Evolutionary conservation across 2,329 filamentous ascomycete species (phyloP), one percentile per base, ranked within the genome.

Genomic region (Rhinocladiella mackenziei): DNA sequence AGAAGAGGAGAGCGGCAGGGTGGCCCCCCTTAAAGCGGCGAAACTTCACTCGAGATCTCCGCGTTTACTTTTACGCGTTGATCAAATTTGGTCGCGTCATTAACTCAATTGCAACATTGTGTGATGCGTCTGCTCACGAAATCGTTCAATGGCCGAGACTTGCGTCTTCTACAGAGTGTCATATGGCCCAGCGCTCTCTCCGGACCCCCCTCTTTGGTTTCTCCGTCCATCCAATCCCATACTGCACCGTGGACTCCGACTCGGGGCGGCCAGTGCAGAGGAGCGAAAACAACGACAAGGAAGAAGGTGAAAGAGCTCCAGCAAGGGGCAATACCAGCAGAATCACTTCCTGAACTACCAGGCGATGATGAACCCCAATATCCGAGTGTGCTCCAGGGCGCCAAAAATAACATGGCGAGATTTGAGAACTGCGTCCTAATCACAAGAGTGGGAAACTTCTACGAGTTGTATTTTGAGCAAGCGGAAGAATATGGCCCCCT

Each of bases 381-480:
- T 64, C 89, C 92, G 11, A 85, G 87, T n/a, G 85, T 97, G 35
- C 72, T 97, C 45, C 79, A 88, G 60, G 89, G 95, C 63, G 91
- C 87, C 19, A 79, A 81, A 44, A 86, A 82, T 55, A 94, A 95
- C 67, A 95, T 97, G 83, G 76, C 81, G 56, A 89, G 84, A 59
- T 96, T 94, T 67, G 79, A 82, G 58, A 88, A 94, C 58, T 97
- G 91, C 66, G 85, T 98, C 28, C 66, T 98, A 5, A 70, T 98
- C 48, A 98, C 92, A 3, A 80, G 91, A 44, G 89, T 98, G 19
- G 92, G 92, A 43, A 84, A 89, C 48, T 98, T 98, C 67, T 98
- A 97, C 66, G 92, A 98, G 77, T 72, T 98, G 46, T 98, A 98
- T 68, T 94, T 97, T 64, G 85, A 94, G 58, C 89, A 98, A 63